Evolutionary conservation across 2,329 filamentous ascomycete genomes (phyloP), one percentile per base, ranked within the genome.

Genomic region (Tolypocladium tropicale): DNA sequence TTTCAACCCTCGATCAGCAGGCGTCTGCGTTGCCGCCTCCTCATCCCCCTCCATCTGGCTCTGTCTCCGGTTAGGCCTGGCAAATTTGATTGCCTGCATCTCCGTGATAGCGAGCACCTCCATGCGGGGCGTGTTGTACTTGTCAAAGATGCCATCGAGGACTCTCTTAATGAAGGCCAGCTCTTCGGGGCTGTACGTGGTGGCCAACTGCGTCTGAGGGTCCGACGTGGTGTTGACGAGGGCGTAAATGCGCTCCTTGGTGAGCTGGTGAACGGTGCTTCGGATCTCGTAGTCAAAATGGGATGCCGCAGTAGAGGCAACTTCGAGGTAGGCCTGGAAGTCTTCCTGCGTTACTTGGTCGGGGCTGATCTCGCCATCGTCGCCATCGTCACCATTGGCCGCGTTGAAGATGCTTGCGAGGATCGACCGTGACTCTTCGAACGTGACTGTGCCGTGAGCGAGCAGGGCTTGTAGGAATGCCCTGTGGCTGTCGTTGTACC

Each of bases 401-500:
- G 80, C 82, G 10, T 82, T 85, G 62, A 87, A 77, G 55, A 97
- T 93, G 34, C 80, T 81, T 3, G 92, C 90, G 16, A 97, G 77
- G 28, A 96, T 76, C 1, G 83, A 81, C 64, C 84, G 84, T 14
- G 86, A 85, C 64, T 95, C 84, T 54, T 83, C 77, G 60, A 88
- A 83, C 0, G 89, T 95, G 70, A 97, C 78, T 49, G 84, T 83
- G 25, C 89, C 88, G 53, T 86, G 84, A 3, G 89, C 84, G 70
- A 96, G 79, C 62, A 99, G 85, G 52, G 89, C 89, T 72, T 99
- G 94, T 0, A 97, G 78, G 67, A 99, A 96, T 10, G 93, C 92
- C 56, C 90, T 86, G 69, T 96, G 89, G 59, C 79, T 79, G 67
- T 95, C 77, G 56, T 70, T 67, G 65, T 80, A 82, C 25, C 71